Base-by-base conservation (phyloP, 2,329 filamentous ascomycete genomes). In the Pseudogymnoascus sp. region DNA sequence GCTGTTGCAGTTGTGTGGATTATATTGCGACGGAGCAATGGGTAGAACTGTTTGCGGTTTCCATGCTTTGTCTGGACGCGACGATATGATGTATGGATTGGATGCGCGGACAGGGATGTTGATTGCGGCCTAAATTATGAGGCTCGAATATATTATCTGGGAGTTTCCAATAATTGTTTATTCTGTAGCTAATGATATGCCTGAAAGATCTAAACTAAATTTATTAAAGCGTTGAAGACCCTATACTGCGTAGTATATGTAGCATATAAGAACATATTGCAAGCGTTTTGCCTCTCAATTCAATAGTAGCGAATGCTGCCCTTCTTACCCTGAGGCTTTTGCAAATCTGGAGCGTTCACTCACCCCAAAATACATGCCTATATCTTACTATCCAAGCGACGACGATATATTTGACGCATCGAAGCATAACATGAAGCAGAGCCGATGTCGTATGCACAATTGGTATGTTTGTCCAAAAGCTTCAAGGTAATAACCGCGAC, bases 21-120 rank as follows among this genome's bases (percentile, higher is more conserved):
- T 53, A 25, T 33, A 20, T 53, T 53, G 47, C 47, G 47, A 53
- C 47, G 18, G 28, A 33, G 28, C 47, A 53, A 33, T 53, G 47
- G 28, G 47, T 12, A 9, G 28, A 53, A 33, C 43, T 53, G 43
- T 7, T 53, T 53, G 25, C 43, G 43, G 43, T 5, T 53, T 53
- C 43, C 43, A 53, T 53, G 43, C 25, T 18, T 33, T 53, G 43
- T 53, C 43, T 53, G 43, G 43, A 53, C 43, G 43, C 43, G 43
- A 53, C 43, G 8, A 53, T 53, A 53, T 53, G 43, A 53, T 53
- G 43, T 53, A 53, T 53, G 43, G 25, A 53, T 53, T 53, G 43
- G 43, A 53, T 53, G 28, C 43, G 25, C 4, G 47, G 28, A 53
- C 47, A 53, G 47, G 47, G 47, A 33, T 53, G 47, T 33, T 33